These are phyloP conservation scores for Fusarium sp. DNA, from an alignment of 2,329 filamentous ascomycete genomes.

Conservation along the genomic window DNA sequence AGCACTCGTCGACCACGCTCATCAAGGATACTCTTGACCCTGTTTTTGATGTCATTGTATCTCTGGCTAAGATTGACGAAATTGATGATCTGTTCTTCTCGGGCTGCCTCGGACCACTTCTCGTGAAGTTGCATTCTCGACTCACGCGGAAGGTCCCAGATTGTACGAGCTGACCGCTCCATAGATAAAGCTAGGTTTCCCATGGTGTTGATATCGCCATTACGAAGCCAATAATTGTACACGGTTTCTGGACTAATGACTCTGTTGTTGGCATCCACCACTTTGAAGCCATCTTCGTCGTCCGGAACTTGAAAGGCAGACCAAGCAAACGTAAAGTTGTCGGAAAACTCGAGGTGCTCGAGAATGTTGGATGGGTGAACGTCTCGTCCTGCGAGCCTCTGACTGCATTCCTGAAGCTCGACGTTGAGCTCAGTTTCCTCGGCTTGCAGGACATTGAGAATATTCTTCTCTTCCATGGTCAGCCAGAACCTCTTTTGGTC, in stretches of 20 bases:
- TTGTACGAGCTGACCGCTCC: constrained; percentile 39
- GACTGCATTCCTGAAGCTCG: constrained; percentile 50
- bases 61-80: constrained; percentile 57
- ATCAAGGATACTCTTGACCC: constrained; percentile 61
- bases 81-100: constrained; percentile 64
- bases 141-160: constrained; percentile 68
- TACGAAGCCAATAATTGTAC: constrained; percentile 40
- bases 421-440: background rate
- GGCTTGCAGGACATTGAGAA: constrained; percentile 60
- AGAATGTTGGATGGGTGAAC: constrained; percentile 53
- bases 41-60: constrained; percentile 60
- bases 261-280: constrained; percentile 64
- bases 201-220: background rate
- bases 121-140: constrained; percentile 56
- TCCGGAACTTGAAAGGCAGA: constrained; percentile 69
- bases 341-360: constrained; percentile 66
- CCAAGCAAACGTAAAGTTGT: constrained; percentile 66
- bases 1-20: constrained; percentile 63
- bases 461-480: constrained; percentile 42
- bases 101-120: constrained; percentile 62
- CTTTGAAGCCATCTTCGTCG: constrained; percentile 60
- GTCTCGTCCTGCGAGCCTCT: constrained; percentile 17
- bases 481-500: constrained; percentile 50
- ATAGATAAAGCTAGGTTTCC: constrained; percentile 34
- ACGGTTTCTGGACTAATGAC: constrained; percentile 51